These are phyloP conservation scores for Tuber magnatum DNA, from an alignment of 495 filamentous ascomycete species.

Conservation along the genomic window DNA sequence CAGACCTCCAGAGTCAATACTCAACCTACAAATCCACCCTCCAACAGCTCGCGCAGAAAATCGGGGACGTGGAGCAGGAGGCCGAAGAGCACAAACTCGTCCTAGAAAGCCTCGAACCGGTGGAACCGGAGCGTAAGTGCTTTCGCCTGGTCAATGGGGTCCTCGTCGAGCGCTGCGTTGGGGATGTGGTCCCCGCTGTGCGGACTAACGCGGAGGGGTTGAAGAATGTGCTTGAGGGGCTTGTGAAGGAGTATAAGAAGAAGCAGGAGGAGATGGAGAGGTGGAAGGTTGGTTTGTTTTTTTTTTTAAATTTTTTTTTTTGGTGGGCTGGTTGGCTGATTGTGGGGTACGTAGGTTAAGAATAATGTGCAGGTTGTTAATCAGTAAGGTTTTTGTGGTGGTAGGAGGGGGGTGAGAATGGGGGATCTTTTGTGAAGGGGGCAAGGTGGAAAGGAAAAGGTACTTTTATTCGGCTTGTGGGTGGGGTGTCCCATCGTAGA, in stretches of 20 bases:
- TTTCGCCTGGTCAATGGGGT: slow-evolving; percentile 99
- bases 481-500: neutral
- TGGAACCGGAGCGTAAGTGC: slow-evolving; percentile 82
- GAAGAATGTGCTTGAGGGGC: slow-evolving; percentile 90
- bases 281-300: slow-evolving; percentile 72
- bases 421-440: neutral
- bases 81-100: slow-evolving; percentile 97
- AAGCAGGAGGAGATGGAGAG: slow-evolving; percentile 94
- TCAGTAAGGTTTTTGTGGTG: slow-evolving; percentile 13
- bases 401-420: neutral
- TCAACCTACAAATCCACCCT: slow-evolving; percentile 91
- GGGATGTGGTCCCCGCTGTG: slow-evolving; percentile 82
- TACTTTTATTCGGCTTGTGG: neutral
- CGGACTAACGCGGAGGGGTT: slow-evolving; percentile 92
- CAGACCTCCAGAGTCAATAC: slow-evolving; percentile 91
- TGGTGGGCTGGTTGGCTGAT: slow-evolving; percentile 13
- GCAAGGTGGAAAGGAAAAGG: neutral
- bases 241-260: slow-evolving; percentile 92
- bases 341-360: slow-evolving; percentile 64
- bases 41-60: slow-evolving; percentile 88
- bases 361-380: slow-evolving; percentile 92
- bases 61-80: slow-evolving; percentile 94
- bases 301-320: slow-evolving; percentile 11
- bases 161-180: slow-evolving; percentile 83
- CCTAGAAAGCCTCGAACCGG: slow-evolving; percentile 81